Evolutionary conservation across 345 rosid species (phyloP).

Genomic region (Ceriops decandra): DNA sequence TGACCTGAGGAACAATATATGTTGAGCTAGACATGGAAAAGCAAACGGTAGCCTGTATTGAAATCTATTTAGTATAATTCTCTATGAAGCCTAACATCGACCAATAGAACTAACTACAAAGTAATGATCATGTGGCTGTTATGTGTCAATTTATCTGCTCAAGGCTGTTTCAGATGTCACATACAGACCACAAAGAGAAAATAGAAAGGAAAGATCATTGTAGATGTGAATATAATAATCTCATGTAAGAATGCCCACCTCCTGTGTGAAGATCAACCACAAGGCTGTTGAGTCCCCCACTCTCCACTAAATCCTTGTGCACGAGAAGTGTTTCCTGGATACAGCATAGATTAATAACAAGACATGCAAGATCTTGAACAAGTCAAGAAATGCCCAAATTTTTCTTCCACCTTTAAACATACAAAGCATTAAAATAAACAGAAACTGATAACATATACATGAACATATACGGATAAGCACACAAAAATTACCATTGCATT

Average conservation of each 20-base stretch:
- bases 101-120: too few relatives aligned
- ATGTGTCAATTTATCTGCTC: neutral
- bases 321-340: constrained; percentile 37
- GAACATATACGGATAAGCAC: neutral
- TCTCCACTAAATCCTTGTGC: constrained; percentile 26
- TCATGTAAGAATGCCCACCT: constrained; percentile 19
- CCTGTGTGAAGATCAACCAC: constrained; percentile 21
- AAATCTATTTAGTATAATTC: too few relatives aligned
- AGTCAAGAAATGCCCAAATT: neutral
- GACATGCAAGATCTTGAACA: neutral
- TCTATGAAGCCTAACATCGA: too few relatives aligned
- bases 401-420: too few relatives aligned
- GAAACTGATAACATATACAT: neutral
- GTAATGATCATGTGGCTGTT: neutral
- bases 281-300: constrained; percentile 18
- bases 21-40: too few relatives aligned
- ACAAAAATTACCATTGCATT: constrained; percentile 66
- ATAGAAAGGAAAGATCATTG: neutral
- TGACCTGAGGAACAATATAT: too few relatives aligned
- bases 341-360: constrained; percentile 8
- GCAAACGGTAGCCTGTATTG: too few relatives aligned
- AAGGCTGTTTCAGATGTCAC: neutral
- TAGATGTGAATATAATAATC: neutral
- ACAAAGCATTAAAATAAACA: neutral
- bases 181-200: neutral